phyloP scores from a whole-genome alignment of 768 basidiomycete genomes.

The Chalciporus sphaerocephalus region DNA sequence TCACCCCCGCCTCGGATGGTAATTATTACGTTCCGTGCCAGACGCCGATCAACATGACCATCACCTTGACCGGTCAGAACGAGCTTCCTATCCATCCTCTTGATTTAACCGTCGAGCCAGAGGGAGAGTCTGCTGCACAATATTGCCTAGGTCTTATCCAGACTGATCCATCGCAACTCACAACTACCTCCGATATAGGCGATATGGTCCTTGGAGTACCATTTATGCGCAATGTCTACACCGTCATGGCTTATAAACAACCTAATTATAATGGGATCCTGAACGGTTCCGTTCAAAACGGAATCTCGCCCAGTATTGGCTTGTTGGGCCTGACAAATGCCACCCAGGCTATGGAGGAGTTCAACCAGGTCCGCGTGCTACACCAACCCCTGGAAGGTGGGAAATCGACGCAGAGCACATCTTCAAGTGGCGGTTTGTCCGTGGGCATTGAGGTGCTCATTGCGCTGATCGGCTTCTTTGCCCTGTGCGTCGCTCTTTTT shows the following conservation, averaged over 20 bases:
- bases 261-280: constrained; percentile 47
- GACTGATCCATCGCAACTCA: constrained; percentile 42
- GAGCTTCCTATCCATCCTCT: constrained; percentile 69
- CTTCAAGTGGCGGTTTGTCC: constrained; percentile 34
- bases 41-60: constrained; percentile 65
- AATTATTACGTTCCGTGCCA: constrained; percentile 71
- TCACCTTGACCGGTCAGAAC: constrained; percentile 56
- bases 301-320: constrained; percentile 47
- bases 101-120: constrained; percentile 56
- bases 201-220: constrained; percentile 80
- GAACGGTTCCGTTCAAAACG: constrained; percentile 23
- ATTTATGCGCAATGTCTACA: constrained; percentile 73
- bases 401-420: constrained; percentile 6
- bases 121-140: constrained; percentile 37
- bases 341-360: constrained; percentile 58
- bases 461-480: constrained; percentile 56
- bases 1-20: constrained; percentile 55
- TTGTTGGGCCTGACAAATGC: constrained; percentile 61
- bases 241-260: constrained; percentile 63
- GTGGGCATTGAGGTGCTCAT: constrained; percentile 64
- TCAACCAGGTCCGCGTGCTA: constrained; percentile 63
- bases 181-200: constrained; percentile 36
- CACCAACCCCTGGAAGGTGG: constrained; percentile 48
- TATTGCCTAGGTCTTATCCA: constrained; percentile 69
- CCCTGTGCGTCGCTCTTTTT: constrained; percentile 51